Evolutionary conservation across 2,329 filamentous ascomycete genomes (phyloP).

Genomic region (Westerdykella sp.): DNA sequence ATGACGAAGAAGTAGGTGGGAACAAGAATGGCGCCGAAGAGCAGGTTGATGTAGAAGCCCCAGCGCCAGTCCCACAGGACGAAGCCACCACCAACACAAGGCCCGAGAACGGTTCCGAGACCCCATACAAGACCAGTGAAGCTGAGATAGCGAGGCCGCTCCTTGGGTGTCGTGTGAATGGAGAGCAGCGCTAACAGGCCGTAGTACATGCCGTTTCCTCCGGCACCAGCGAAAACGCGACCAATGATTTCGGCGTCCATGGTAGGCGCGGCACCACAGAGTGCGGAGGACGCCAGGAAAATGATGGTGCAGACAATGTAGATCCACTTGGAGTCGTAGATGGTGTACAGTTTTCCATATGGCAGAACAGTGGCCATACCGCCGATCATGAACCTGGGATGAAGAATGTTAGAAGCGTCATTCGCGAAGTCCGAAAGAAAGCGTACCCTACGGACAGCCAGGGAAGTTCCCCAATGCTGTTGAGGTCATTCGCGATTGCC

Average conservation of each 20-base stretch:
- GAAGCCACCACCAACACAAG: conserved; percentile 46
- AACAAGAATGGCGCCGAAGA: conserved; percentile 40
- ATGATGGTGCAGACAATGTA: conserved; percentile 22
- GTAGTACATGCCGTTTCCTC: conserved; percentile 41
- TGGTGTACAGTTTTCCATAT: conserved; percentile 32
- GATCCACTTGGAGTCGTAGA: conserved; percentile 43
- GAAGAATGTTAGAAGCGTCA: too few species aligned
- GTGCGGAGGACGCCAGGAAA: conserved; percentile 24
- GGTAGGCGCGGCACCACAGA: conserved; percentile 27
- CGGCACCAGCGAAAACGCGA: conserved; percentile 42
- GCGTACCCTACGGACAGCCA: conserved; percentile 11
- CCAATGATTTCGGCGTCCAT: conserved; percentile 36
- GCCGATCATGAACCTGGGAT: conserved; percentile 2
- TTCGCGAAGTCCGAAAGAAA: too few species aligned
- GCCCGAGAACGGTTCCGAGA: conserved; percentile 42
- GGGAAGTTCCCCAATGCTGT: conserved; percentile 7
- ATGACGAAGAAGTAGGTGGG: conserved; percentile 22
- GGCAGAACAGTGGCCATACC: background rate
- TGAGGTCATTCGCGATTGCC: conserved; percentile 10
- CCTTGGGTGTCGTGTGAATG: conserved; percentile 21
- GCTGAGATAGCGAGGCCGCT: conserved; percentile 31
- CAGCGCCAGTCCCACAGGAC: conserved; percentile 5
- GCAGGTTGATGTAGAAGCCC: conserved; percentile 52
- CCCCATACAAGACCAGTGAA: conserved; percentile 36
- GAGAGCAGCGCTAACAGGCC: conserved; percentile 26